Conservation (phyloP, 768 basidiomycete genomes). For the Suillus bovinus region DNA sequence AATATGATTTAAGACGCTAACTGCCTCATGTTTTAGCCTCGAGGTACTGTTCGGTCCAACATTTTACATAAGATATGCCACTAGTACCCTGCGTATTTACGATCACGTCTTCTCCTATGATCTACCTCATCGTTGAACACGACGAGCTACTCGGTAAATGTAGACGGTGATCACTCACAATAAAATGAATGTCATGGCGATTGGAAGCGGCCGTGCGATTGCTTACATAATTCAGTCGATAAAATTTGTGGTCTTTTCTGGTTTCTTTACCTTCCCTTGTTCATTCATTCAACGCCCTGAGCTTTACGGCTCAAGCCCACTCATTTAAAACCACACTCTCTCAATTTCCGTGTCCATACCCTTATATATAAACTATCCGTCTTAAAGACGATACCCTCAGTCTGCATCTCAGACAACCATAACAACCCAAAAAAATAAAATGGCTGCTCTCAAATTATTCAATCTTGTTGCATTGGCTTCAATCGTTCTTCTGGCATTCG, state of each 20-base stretch:
- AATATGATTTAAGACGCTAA: too few species aligned
- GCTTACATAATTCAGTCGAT: slow-evolving; percentile 21
- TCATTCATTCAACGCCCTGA: slow-evolving; percentile 21
- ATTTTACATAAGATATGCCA: neutral
- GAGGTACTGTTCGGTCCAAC: neutral
- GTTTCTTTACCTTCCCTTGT: slow-evolving; percentile 11
- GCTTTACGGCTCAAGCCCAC: slow-evolving; percentile 21
- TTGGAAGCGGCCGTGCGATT: slow-evolving; percentile 19
- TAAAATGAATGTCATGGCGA: slow-evolving; percentile 40
- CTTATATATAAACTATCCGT: slow-evolving; percentile 2
- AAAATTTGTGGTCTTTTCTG: neutral
- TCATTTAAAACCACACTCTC: slow-evolving; percentile 23
- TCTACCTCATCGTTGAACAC: neutral
- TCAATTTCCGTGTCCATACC: slow-evolving; percentile 16
- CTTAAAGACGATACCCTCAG: slow-evolving; percentile 3
- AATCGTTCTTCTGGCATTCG: slow-evolving; percentile 55
- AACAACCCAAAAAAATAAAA: slow-evolving; percentile 22
- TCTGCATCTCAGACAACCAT: slow-evolving; percentile 11
- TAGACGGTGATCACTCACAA: slow-evolving; percentile 18
- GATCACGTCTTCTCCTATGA: neutral
- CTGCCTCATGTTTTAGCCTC: neutral
- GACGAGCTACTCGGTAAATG: neutral
- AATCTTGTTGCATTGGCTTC: slow-evolving; percentile 59
- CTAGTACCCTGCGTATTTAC: neutral
- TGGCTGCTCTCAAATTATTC: slow-evolving; percentile 54